Evolutionary conservation across 805 yeast genomes (phyloP).

Genomic region (Torulaspora quercuum): DNA sequence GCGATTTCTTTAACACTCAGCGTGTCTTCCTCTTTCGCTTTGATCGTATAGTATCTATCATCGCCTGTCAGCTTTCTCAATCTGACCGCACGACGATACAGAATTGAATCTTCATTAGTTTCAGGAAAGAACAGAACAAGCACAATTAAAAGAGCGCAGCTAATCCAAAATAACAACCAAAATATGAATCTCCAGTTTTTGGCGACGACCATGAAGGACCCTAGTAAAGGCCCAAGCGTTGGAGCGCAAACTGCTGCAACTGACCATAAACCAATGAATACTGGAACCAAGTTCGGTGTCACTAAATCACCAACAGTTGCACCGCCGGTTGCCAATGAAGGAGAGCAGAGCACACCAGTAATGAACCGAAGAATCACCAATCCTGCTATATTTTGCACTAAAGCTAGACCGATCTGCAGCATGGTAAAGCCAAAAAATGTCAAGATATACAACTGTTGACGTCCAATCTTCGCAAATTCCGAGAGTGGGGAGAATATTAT

Average conservation of each 20-base stretch:
- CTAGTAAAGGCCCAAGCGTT: constrained; percentile 53
- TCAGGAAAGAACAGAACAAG: constrained; percentile 48
- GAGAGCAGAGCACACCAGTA: constrained; percentile 54
- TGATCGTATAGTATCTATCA: constrained; percentile 38
- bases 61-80: constrained; percentile 50
- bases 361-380: constrained; percentile 50
- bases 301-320: constrained; percentile 54
- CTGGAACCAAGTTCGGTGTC: constrained; percentile 41
- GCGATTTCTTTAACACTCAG: constrained; percentile 26
- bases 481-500: constrained; percentile 56
- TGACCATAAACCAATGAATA: constrained; percentile 51
- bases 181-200: constrained; percentile 54
- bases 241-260: constrained; percentile 55
- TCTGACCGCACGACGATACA: constrained; percentile 47
- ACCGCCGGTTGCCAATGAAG: constrained; percentile 56
- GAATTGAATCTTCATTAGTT: constrained; percentile 44
- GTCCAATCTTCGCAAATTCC: constrained; percentile 52
- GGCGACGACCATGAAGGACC: constrained; percentile 48
- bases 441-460: constrained; percentile 47
- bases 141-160: constrained; percentile 39
- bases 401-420: constrained; percentile 56
- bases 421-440: constrained; percentile 47
- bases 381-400: constrained; percentile 48
- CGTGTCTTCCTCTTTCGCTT: constrained; percentile 36
- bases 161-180: constrained; percentile 47